Conservation (phyloP, 2,329 filamentous ascomycete species). For the Emergomyces orientalis region DNA sequence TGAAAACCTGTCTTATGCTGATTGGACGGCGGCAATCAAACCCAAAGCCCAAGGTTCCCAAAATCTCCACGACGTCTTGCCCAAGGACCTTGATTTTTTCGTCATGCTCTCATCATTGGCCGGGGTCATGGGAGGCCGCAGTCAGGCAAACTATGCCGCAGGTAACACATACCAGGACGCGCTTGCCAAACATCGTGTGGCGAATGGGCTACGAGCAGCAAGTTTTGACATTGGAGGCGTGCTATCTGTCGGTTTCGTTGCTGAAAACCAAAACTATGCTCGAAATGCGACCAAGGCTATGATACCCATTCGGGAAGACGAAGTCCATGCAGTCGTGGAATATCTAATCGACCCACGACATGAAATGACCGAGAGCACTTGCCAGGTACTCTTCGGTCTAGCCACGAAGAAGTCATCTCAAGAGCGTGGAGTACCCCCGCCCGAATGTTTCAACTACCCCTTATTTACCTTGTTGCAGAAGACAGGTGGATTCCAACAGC, state of each 20-base stretch:
- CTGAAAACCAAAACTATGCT: constrained; percentile 19
- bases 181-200: constrained; percentile 23
- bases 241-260: constrained; percentile 27
- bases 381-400: constrained; percentile 17
- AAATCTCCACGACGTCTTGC: constrained; percentile 28
- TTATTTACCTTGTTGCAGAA: constrained; percentile 17
- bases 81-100: constrained; percentile 34
- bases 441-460: constrained; percentile 21
- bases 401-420: constrained; percentile 15
- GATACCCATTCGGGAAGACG: constrained; percentile 15
- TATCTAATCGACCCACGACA: constrained; percentile 16
- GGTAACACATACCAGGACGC: constrained; percentile 34
- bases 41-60: constrained; percentile 35
- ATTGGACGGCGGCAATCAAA: constrained; percentile 30
- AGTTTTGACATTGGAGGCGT: constrained; percentile 27
- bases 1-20: constrained; percentile 32
- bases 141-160: constrained; percentile 39
- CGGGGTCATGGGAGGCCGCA: constrained; percentile 38
- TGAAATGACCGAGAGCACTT: constrained; percentile 11
- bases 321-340: constrained; percentile 16
- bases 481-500: constrained; percentile 9
- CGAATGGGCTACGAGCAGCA: constrained; percentile 18
- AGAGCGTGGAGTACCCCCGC: constrained; percentile 15
- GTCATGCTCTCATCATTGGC: constrained; percentile 35
- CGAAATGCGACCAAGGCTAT: constrained; percentile 10